phyloP scores from a whole-genome alignment of 345 rosid species.

The Populus pruinosa region DNA sequence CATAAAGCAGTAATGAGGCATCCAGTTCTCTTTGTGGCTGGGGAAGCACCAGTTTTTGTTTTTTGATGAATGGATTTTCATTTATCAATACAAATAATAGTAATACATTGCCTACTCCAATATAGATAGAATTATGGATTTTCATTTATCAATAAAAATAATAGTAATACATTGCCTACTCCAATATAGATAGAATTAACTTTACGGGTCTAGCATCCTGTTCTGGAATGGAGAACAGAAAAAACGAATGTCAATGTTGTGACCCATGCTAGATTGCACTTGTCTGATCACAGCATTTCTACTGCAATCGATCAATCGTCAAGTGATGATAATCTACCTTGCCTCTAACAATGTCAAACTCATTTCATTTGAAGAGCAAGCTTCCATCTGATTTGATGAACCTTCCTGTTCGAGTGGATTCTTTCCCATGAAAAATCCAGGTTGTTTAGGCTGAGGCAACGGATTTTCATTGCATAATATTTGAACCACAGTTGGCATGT shows the following conservation, averaged over 20 bases:
- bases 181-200: neutral
- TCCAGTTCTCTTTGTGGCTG: neutral
- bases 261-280: neutral
- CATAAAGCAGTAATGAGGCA: neutral
- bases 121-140: neutral
- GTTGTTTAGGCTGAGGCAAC: slow-evolving; percentile 1
- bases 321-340: neutral
- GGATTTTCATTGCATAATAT: neutral
- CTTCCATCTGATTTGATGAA: neutral
- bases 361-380: neutral
- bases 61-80: neutral
- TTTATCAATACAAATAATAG: no score
- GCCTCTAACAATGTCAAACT: neutral
- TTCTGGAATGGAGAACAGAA: neutral
- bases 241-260: neutral
- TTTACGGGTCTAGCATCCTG: neutral
- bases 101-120: neutral
- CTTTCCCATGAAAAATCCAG: neutral
- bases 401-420: neutral
- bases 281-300: neutral
- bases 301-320: neutral
- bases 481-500: neutral
- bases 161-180: neutral
- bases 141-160: neutral
- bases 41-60: neutral